phyloP scores from a whole-genome alignment of 139 green algal genomes.

The Zygnema cylindricum region DNA sequence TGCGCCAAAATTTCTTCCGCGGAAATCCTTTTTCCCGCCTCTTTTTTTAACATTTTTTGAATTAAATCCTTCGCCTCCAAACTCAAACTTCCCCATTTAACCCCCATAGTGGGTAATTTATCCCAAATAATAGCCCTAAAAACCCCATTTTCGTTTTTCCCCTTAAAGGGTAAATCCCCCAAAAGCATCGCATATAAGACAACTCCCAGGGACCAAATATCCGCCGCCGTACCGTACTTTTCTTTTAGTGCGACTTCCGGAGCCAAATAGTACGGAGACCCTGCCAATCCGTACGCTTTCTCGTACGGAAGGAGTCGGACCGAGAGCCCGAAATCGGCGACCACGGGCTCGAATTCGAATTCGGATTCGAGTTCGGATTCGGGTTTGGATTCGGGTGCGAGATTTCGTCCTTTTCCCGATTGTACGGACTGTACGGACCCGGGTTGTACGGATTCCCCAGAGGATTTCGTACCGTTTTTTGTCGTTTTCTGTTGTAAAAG shows the following conservation, averaged over 20 bases:
- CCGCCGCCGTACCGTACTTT: conserved; percentile 7
- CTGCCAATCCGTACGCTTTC: not conserved
- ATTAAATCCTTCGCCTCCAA: conserved; percentile 39
- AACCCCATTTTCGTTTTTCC: not conserved
- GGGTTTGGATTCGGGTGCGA: no score
- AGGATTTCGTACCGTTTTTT: not conserved
- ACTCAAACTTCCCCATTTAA: not conserved
- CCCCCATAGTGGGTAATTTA: not conserved
- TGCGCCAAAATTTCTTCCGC: conserved; percentile 15
- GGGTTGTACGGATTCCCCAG: not conserved
- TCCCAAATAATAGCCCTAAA: not conserved
- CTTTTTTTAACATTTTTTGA: conserved; percentile 4
- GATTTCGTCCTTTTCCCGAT: not conserved
- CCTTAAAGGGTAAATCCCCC: conserved; percentile 16
- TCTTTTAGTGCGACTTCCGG: conserved; percentile 16
- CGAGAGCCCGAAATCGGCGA: not conserved
- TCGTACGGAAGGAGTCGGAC: not conserved
- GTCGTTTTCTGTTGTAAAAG: not conserved
- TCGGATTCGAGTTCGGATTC: no score
- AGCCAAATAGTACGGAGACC: conserved; percentile 33
- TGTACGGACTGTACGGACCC: not conserved
- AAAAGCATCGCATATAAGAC: conserved; percentile 20
- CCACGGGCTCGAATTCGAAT: no score
- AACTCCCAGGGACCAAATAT: conserved; percentile 34
- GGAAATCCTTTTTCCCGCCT: not conserved